Conservation (phyloP, 1,284 basidiomycete species). For the Gymnopus androsaceus region DNA sequence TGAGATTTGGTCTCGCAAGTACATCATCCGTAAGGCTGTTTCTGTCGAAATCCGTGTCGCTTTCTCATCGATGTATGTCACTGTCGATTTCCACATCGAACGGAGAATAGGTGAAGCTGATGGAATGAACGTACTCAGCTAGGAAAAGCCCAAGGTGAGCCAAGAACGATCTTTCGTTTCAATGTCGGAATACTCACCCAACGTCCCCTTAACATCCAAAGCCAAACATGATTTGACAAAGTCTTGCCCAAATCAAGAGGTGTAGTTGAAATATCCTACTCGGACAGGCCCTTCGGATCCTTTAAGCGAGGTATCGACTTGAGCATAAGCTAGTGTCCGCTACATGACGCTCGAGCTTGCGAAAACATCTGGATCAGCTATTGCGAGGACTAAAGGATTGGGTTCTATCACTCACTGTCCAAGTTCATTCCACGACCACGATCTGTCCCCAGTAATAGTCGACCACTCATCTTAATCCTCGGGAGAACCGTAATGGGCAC, state of each 20-base stretch:
- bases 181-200: conserved; percentile 38
- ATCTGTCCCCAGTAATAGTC: conserved; percentile 51
- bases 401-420: conserved; percentile 35
- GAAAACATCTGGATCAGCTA: conserved; percentile 50
- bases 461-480: conserved; percentile 74
- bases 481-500: conserved; percentile 69
- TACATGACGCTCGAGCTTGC: conserved; percentile 58
- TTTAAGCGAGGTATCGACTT: not conserved
- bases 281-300: conserved; percentile 48
- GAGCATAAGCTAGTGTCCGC: conserved; percentile 47
- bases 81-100: conserved; percentile 34
- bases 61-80: conserved; percentile 59
- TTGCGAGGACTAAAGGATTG: not conserved
- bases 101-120: not conserved
- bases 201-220: conserved; percentile 50
- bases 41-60: conserved; percentile 58
- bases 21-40: conserved; percentile 62
- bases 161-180: not conserved
- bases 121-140: conserved; percentile 9
- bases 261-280: conserved; percentile 43
- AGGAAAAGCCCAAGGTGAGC: not conserved
- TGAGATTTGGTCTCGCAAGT: conserved; percentile 62
- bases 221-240: conserved; percentile 51
- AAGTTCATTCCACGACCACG: conserved; percentile 67
- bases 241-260: conserved; percentile 35